These are phyloP conservation scores for Podochytrium sp. DNA, from an alignment of 192 early-diverging fungal species.

Conservation along the genomic window DNA sequence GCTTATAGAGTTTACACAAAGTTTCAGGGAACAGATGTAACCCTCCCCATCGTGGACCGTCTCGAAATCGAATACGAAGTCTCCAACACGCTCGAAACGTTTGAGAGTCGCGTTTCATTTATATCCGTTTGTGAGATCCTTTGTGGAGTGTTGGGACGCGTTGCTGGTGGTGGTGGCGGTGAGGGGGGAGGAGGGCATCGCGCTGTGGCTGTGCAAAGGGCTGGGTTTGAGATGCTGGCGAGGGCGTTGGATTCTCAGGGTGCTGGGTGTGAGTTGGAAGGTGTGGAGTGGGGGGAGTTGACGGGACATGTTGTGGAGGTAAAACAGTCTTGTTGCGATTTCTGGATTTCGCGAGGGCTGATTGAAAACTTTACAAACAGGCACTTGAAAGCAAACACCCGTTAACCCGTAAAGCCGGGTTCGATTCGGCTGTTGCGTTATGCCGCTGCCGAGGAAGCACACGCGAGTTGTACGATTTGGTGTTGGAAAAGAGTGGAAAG, in stretches of 20 bases:
- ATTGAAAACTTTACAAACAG: constrained; percentile 1
- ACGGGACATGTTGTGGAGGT: constrained; percentile 9
- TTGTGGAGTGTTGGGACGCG: background rate
- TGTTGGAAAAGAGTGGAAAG: constrained; percentile 8
- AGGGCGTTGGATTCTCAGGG: constrained; percentile 3
- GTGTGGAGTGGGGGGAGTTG: background rate
- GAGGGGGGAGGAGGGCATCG: background rate
- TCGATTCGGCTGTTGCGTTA: constrained; percentile 27
- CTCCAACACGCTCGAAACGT: constrained; percentile 3
- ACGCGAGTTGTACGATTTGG: constrained; percentile 18
- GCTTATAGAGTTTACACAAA: no score
- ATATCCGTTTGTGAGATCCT: background rate
- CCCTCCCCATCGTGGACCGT: no score
- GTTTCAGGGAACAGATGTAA: no score
- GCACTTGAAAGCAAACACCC: constrained; percentile 27
- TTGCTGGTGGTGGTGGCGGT: background rate
- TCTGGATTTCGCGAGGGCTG: background rate
- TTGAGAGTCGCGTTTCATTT: background rate
- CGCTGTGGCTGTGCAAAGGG: background rate
- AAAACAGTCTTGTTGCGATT: background rate
- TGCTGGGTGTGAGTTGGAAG: background rate
- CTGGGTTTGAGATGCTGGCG: constrained; percentile 21
- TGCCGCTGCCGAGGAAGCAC: background rate
- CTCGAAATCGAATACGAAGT: constrained; percentile 29
- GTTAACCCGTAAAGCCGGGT: constrained; percentile 24